Conservation (phyloP, 2,329 filamentous ascomycete species). For the Paracoccidioides brasiliensis region DNA sequence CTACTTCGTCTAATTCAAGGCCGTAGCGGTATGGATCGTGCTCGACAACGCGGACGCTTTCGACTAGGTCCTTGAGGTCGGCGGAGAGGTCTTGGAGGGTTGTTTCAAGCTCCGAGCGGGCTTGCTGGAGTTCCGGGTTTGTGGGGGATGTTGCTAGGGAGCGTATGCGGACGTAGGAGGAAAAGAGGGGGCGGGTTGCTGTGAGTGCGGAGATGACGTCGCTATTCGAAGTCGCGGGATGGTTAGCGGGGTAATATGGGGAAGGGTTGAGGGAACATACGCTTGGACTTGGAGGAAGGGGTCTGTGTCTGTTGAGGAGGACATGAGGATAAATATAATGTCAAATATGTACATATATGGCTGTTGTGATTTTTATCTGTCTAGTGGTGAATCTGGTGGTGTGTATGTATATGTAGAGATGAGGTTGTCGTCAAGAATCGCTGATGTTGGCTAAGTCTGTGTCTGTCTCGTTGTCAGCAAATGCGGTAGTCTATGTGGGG, state of each 20-base stretch:
- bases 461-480: not conserved
- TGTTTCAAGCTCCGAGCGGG: constrained; percentile 61
- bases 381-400: not conserved
- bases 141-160: constrained; percentile 59
- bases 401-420: no score
- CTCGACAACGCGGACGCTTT: constrained; percentile 77
- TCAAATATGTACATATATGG: constrained; percentile 1
- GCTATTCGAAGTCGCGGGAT: constrained; percentile 35
- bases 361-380: not conserved
- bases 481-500: no score
- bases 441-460: no score
- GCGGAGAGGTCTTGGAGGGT: constrained; percentile 63
- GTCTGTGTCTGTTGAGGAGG: constrained; percentile 21
- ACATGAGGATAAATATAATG: constrained; percentile 14
- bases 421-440: no score
- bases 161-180: constrained; percentile 90
- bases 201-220: constrained; percentile 78
- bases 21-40: constrained; percentile 77
- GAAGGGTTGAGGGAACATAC: constrained; percentile 17
- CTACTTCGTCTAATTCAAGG: constrained; percentile 68
- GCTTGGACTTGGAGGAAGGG: constrained; percentile 38
- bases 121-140: constrained; percentile 57
- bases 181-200: constrained; percentile 72
- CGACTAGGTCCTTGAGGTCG: constrained; percentile 78
- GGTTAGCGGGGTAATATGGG: constrained; percentile 6